These are phyloP conservation scores for Tylopilus plumbeoviolaceoides DNA, from an alignment of 768 basidiomycete genomes.

Conservation along the genomic window DNA sequence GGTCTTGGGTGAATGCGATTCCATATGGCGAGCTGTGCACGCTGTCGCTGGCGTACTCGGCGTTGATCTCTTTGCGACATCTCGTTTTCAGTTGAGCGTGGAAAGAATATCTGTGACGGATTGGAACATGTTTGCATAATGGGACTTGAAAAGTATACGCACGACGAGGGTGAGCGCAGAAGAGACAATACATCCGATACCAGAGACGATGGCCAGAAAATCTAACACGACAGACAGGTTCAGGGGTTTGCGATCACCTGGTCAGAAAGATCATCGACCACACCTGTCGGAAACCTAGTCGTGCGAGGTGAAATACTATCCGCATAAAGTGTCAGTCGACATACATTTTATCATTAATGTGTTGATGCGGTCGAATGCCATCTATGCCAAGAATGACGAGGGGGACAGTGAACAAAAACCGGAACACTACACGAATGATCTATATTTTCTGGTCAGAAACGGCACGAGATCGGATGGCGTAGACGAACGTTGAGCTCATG, in stretches of 20 bases:
- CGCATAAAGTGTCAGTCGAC: neutral
- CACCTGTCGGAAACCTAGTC: slow-evolving; percentile 27
- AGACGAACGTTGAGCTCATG: slow-evolving; percentile 74
- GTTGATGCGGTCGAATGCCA: slow-evolving; percentile 56
- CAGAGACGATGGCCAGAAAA: slow-evolving; percentile 53
- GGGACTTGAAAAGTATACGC: neutral
- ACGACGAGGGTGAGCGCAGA: slow-evolving; percentile 75
- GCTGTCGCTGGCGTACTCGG: slow-evolving; percentile 16
- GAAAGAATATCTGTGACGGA: slow-evolving; percentile 69
- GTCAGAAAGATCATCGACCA: neutral
- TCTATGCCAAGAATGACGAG: slow-evolving; percentile 65
- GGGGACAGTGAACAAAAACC: slow-evolving; percentile 66
- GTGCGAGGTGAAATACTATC: neutral
- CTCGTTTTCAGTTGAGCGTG: slow-evolving; percentile 68
- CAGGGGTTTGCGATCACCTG: neutral
- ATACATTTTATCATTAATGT: slow-evolving; percentile 61
- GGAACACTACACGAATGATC: slow-evolving; percentile 69
- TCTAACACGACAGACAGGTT: slow-evolving; percentile 36
- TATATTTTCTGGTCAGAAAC: slow-evolving; percentile 22
- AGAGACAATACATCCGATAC: slow-evolving; percentile 59
- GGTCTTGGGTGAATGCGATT: neutral
- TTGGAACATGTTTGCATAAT: neutral
- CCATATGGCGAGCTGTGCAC: neutral
- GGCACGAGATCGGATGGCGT: neutral
- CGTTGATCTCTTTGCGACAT: slow-evolving; percentile 49